Percentiles rank a stretch among this genome's conserved stretches.
phyloP scores from a whole-genome alignment of 2,329 filamentous ascomycete species.

The Aspergillus neoniger region DNA sequence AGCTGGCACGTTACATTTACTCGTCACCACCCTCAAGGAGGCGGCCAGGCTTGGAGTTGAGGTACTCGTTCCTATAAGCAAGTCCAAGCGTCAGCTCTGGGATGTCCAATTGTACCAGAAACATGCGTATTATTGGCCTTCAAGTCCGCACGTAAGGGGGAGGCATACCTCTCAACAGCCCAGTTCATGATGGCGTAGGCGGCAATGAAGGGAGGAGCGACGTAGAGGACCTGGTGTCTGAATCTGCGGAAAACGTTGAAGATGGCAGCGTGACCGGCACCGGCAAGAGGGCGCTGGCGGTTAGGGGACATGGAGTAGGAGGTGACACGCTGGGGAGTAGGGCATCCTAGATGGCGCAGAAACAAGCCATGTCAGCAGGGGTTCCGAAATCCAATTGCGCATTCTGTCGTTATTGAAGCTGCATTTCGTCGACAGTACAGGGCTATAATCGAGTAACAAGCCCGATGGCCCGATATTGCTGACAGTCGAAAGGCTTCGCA shows the following conservation, averaged over 20 bases:
- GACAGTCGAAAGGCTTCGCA: slow-evolving; percentile 4
- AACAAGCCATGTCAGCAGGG: neutral
- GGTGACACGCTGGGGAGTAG: slow-evolving; percentile 58
- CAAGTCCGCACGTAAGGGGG: neutral
- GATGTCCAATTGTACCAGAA: neutral
- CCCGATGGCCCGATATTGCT: neutral
- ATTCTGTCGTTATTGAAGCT: neutral
- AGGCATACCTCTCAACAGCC: slow-evolving; percentile 81
- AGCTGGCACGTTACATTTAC: slow-evolving; percentile 29
- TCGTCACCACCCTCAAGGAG: slow-evolving; percentile 35
- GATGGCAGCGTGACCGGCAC: slow-evolving; percentile 74
- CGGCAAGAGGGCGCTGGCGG: slow-evolving; percentile 84
- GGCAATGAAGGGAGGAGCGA: slow-evolving; percentile 73
- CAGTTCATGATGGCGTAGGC: slow-evolving; percentile 86
- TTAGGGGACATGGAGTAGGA: slow-evolving; percentile 81
- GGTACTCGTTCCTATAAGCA: slow-evolving; percentile 48
- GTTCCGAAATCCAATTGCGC: neutral
- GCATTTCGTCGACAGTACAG: neutral
- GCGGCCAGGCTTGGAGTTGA: slow-evolving; percentile 54
- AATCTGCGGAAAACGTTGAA: slow-evolving; percentile 95
- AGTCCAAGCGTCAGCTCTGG: slow-evolving; percentile 4
- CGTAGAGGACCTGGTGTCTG: slow-evolving; percentile 84
- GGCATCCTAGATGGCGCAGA: slow-evolving; percentile 30
- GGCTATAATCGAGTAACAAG: neutral
- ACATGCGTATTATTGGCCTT: neutral